phyloP scores from a whole-genome alignment of 2,329 filamentous ascomycete species.

The Keithomyces neogunnii region DNA sequence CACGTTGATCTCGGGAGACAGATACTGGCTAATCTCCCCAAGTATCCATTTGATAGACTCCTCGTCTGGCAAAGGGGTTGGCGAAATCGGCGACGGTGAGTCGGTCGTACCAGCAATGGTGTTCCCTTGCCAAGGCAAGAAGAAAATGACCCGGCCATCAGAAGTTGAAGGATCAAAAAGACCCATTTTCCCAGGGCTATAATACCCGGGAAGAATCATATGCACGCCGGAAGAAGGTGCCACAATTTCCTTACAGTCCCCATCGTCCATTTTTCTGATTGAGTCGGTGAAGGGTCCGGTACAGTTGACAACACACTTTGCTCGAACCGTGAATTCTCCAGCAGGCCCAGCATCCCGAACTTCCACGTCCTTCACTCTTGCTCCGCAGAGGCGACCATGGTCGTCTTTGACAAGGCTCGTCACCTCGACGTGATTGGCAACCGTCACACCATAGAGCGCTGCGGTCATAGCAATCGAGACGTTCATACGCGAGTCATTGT shows the following conservation, averaged over 20 bases:
- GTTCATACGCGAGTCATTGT: slow-evolving; percentile 92
- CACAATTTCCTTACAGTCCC: slow-evolving; percentile 64
- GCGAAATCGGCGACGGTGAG: slow-evolving; percentile 61
- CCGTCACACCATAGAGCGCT: slow-evolving; percentile 74
- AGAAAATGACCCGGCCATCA: slow-evolving; percentile 86
- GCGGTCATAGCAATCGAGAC: slow-evolving; percentile 82
- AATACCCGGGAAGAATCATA: slow-evolving; percentile 80
- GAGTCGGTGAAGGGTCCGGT: slow-evolving; percentile 83
- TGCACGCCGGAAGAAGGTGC: slow-evolving; percentile 81
- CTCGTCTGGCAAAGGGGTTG: slow-evolving; percentile 70
- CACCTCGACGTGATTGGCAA: slow-evolving; percentile 78
- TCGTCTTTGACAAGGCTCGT: slow-evolving; percentile 67
- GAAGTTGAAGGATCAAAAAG: slow-evolving; percentile 80
- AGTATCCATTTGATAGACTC: slow-evolving; percentile 85
- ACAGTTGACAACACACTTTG: slow-evolving; percentile 79
- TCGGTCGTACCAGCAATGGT: slow-evolving; percentile 87
- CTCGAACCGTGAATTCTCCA: slow-evolving; percentile 61
- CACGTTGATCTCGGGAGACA: slow-evolving; percentile 77
- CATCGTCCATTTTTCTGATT: slow-evolving; percentile 78
- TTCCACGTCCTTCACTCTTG: slow-evolving; percentile 61
- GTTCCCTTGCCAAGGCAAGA: slow-evolving; percentile 88
- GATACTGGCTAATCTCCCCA: slow-evolving; percentile 71
- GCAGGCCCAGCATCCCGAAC: slow-evolving; percentile 50
- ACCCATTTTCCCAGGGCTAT: slow-evolving; percentile 77
- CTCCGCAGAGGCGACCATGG: slow-evolving; percentile 64